A percentile compares a stretch with the other conserved stretches of the same genome.
phyloP scores from a whole-genome alignment of 345 rosid genomes.

The Dimocarpus longan region DNA sequence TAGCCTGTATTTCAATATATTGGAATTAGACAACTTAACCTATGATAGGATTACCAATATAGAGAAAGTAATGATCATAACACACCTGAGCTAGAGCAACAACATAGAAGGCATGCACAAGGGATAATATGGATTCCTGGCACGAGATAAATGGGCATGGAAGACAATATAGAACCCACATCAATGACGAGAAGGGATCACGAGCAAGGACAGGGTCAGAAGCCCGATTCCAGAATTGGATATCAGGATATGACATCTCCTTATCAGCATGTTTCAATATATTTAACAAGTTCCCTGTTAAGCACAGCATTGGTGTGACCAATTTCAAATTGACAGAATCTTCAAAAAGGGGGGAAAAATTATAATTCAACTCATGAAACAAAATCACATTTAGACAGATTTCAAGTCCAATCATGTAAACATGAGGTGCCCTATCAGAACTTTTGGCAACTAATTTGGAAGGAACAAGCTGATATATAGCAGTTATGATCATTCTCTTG shows the following conservation, averaged over 20 bases:
- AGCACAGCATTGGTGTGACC: conserved; percentile 16
- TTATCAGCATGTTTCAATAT: conserved; percentile 48
- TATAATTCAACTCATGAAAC: not conserved
- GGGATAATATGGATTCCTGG: conserved; percentile 71
- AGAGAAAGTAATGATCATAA: conserved; percentile 19
- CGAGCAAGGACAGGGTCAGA: conserved; percentile 80
- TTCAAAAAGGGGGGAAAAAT: not conserved
- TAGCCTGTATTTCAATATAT: conserved; percentile 61
- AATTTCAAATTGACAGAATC: conserved; percentile 9
- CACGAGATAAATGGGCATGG: conserved; percentile 82
- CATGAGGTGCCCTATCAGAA: not conserved
- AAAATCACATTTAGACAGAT: not conserved
- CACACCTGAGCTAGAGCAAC: conserved; percentile 82
- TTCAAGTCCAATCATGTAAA: not conserved
- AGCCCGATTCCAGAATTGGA: conserved; percentile 71
- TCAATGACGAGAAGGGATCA: conserved; percentile 95
- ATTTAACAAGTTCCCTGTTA: conserved; percentile 50
- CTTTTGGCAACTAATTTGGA: not conserved
- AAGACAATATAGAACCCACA: conserved; percentile 95
- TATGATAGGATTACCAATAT: conserved; percentile 1
- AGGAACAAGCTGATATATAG: not conserved
- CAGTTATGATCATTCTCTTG: not conserved
- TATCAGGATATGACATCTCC: conserved; percentile 47
- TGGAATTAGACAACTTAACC: conserved; percentile 26
- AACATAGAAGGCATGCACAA: conserved; percentile 78